These are phyloP conservation scores for Annulohypoxylon moriforme DNA, from an alignment of 495 filamentous ascomycete genomes.

Conservation along the genomic window DNA sequence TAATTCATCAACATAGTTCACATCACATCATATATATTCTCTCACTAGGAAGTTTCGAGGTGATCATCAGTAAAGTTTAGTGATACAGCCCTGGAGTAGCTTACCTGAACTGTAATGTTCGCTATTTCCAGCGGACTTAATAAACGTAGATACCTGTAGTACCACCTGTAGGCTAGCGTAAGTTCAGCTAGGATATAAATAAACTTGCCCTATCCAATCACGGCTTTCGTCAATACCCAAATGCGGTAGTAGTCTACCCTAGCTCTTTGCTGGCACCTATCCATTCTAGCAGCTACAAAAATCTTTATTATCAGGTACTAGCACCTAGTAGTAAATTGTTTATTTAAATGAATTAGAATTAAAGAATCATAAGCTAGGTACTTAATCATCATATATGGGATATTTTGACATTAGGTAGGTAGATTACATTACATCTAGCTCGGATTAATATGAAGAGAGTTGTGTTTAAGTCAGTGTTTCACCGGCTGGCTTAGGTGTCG, in stretches of 20 bases:
- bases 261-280: not conserved
- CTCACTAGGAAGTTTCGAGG: not conserved
- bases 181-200: not conserved
- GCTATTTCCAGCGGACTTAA: not conserved
- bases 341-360: not conserved
- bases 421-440: too few species aligned
- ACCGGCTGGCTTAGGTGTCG: not conserved
- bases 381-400: too few species aligned
- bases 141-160: not conserved
- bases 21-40: not conserved
- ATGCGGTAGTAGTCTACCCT: constrained; percentile 6
- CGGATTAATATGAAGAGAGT: too few species aligned
- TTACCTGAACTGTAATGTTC: not conserved
- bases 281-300: not conserved
- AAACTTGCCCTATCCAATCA: constrained; percentile 15
- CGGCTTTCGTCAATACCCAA: not conserved
- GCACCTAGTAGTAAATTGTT: too few species aligned
- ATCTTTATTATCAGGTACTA: not conserved
- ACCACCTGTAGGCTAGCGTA: not conserved
- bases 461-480: too few species aligned
- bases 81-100: not conserved
- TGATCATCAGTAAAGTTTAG: not conserved
- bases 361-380: not conserved
- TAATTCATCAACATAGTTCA: constrained; percentile 12
- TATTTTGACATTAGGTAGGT: too few species aligned